Conservation (phyloP, 2,329 filamentous ascomycete genomes). For the Phaeosphaeriaceae sp. region DNA sequence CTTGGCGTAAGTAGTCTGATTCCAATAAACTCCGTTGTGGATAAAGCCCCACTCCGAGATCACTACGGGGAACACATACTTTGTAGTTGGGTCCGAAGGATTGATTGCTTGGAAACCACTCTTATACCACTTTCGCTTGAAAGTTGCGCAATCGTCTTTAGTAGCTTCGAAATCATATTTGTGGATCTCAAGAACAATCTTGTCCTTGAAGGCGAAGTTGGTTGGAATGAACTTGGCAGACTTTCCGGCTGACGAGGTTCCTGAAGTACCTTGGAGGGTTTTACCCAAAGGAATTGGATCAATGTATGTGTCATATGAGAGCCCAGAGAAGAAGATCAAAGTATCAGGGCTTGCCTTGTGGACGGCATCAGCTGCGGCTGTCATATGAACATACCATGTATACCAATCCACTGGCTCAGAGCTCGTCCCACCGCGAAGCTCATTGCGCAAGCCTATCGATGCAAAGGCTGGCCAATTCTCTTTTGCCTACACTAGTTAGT, state of each 20-base stretch:
- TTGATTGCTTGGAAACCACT: slow-evolving; percentile 43
- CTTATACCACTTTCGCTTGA: slow-evolving; percentile 44
- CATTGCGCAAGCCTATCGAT: slow-evolving; percentile 38
- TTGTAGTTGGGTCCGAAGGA: slow-evolving; percentile 33
- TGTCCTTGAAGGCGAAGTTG: slow-evolving; percentile 35
- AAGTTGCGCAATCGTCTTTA: slow-evolving; percentile 36
- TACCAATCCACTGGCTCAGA: slow-evolving; percentile 45
- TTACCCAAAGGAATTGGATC: slow-evolving; percentile 43
- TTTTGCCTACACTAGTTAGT: slow-evolving; percentile 32
- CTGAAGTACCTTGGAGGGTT: slow-evolving; percentile 36
- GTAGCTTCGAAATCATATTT: slow-evolving; percentile 45
- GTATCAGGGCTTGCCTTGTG: slow-evolving; percentile 33
- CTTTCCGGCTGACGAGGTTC: slow-evolving; percentile 32
- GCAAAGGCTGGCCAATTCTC: slow-evolving; percentile 46
- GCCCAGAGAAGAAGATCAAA: slow-evolving; percentile 43
- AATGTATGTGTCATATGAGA: slow-evolving; percentile 42
- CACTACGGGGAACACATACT: slow-evolving; percentile 40
- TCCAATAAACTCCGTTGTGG: slow-evolving; percentile 40
- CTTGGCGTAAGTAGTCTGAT: slow-evolving; percentile 41
- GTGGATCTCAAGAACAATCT: slow-evolving; percentile 43
- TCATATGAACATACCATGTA: slow-evolving; percentile 45
- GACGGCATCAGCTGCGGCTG: slow-evolving; percentile 37
- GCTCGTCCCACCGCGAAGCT: slow-evolving; percentile 30
- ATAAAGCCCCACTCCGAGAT: slow-evolving; percentile 45
- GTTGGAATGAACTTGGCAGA: slow-evolving; percentile 34